A percentile compares a stretch with the other conserved stretches of the same genome.
Conservation (phyloP, 202 grass and related monocot genomes). For the Elaeis oleifera region DNA sequence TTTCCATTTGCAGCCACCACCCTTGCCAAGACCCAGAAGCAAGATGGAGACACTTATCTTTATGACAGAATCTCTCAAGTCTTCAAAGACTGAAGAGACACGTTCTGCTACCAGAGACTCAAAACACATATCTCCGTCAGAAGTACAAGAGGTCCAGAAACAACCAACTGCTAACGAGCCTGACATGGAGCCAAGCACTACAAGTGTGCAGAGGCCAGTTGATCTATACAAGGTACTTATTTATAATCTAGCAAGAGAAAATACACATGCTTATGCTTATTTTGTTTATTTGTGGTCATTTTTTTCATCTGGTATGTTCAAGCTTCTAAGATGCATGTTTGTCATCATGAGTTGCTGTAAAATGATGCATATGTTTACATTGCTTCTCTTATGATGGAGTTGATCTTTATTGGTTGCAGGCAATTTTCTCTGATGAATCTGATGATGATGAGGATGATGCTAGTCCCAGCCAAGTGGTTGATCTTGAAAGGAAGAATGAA, state of each 20-base stretch:
- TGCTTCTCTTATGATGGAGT: neutral
- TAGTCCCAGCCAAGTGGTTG: conserved; percentile 31
- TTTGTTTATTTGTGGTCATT: too few species aligned
- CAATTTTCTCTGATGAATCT: conserved; percentile 97
- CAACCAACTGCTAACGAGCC: conserved; percentile 25
- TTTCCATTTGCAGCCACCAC: conserved; percentile 53
- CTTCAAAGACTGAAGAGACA: conserved; percentile 30
- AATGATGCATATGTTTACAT: neutral
- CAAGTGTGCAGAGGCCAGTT: conserved; percentile 57
- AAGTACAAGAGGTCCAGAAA: conserved; percentile 27
- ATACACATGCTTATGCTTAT: too few species aligned
- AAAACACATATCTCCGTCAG: conserved; percentile 31
- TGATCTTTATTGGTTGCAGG: conserved; percentile 33
- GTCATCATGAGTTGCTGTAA: too few species aligned
- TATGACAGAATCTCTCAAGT: conserved; percentile 67
- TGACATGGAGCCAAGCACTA: conserved; percentile 36
- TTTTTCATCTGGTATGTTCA: too few species aligned
- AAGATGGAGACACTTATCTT: conserved; percentile 79
- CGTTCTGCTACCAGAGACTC: conserved; percentile 32
- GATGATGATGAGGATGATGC: conserved; percentile 55
- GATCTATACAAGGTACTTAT: conserved; percentile 87
- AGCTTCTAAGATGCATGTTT: too few species aligned
- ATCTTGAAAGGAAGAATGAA: conserved; percentile 74
- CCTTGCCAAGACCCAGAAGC: conserved; percentile 65
- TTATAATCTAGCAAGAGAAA: neutral